phyloP scores from a whole-genome alignment of 352 stramenopile genomes.

The Blastocystis sp. region DNA sequence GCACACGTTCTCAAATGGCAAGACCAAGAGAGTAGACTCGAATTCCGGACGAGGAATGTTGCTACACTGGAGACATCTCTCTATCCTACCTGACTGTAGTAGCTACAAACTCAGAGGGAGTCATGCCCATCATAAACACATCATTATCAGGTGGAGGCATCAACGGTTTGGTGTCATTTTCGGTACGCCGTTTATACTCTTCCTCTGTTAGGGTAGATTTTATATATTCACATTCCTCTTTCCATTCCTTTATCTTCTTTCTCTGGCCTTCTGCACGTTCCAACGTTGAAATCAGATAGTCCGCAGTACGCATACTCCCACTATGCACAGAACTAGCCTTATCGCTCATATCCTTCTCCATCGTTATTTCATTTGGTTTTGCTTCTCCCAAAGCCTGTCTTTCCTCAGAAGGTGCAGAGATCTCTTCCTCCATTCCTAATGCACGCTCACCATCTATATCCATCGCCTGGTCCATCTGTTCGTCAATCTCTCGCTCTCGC shows the following conservation, averaged over 20 bases:
- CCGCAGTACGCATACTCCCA: constrained; percentile 66
- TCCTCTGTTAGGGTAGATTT: constrained; percentile 59
- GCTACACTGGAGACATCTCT: constrained; percentile 43
- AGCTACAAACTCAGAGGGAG: constrained; percentile 85
- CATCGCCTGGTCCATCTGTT: constrained; percentile 86
- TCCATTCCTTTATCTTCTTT: constrained; percentile 67
- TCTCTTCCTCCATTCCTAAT: constrained; percentile 64
- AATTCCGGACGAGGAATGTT: constrained; percentile 85
- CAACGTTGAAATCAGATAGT: constrained; percentile 87
- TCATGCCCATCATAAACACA: constrained; percentile 85
- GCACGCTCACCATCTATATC: constrained; percentile 72
- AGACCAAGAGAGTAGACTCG: constrained; percentile 89
- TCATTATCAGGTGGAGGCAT: constrained; percentile 70
- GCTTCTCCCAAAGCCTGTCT: background rate
- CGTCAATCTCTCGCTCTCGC: constrained; percentile 85
- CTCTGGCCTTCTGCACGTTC: constrained; percentile 83
- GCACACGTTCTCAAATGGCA: constrained; percentile 90
- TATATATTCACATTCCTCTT: constrained; percentile 61
- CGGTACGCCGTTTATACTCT: constrained; percentile 55
- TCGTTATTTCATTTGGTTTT: background rate
- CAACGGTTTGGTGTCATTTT: constrained; percentile 57
- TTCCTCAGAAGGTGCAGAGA: background rate
- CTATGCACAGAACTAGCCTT: constrained; percentile 28
- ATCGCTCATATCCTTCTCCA: constrained; percentile 5
- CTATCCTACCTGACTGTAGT: constrained; percentile 75